phyloP scores from a whole-genome alignment of 306 rosid species.

The Quercus robur region DNA sequence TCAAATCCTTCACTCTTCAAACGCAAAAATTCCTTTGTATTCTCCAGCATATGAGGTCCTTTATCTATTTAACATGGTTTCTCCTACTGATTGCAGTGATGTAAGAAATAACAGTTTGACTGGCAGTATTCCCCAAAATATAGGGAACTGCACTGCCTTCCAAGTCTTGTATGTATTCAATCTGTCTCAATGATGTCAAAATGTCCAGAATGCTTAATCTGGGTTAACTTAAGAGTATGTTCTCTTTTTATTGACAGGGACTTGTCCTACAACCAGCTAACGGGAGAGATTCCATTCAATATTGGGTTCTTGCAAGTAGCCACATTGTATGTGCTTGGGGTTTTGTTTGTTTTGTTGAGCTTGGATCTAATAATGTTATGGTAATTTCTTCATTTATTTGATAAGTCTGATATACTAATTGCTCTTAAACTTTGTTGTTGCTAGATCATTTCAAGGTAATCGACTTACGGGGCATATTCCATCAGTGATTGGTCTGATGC shows the following conservation, averaged over 20 bases:
- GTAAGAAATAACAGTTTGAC: constrained; percentile 91
- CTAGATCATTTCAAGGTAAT: constrained; percentile 92
- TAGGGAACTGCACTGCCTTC: constrained; percentile 94
- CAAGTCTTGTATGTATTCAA: constrained; percentile 88
- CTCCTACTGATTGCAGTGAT: constrained; percentile 54
- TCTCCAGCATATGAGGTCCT: neutral
- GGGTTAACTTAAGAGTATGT: neutral
- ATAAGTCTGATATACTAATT: neutral
- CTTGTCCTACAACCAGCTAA: constrained; percentile 71
- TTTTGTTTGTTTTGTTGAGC: neutral
- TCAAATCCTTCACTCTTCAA: neutral
- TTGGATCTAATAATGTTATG: neutral
- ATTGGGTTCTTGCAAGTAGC: constrained; percentile 93
- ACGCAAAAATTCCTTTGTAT: neutral
- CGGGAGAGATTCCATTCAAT: constrained; percentile 84
- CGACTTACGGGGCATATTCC: constrained; percentile 83
- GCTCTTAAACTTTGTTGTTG: constrained; percentile 10
- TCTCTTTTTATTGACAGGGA: constrained; percentile 44
- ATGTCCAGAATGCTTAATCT: neutral
- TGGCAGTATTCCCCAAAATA: constrained; percentile 79
- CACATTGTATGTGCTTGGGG: constrained; percentile 55
- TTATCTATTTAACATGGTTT: neutral
- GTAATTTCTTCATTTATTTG: neutral
- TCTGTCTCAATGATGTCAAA: constrained; percentile 20
- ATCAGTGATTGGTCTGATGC: constrained; percentile 93